Evolutionary conservation across 108 stramenopile genomes (phyloP), one percentile per base, ranked within the genome.

Genomic region (Phaeodactylum tricornutum): DNA sequence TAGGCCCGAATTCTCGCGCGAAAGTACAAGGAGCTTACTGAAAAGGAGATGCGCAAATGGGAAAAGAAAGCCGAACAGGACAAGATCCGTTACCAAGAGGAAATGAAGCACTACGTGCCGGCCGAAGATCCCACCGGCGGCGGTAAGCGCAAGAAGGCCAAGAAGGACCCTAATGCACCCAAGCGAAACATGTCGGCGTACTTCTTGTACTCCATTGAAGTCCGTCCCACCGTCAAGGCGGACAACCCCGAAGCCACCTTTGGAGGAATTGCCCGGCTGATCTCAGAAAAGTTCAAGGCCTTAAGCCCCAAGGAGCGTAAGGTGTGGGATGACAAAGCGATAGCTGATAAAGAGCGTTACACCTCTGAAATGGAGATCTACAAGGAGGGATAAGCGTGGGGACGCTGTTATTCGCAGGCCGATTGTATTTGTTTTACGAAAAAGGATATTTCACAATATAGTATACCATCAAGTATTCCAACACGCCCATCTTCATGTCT

Each of bases 31-130:
- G 67, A 59, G 43, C 66, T 84, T 11, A 43, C 61, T 3, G 61
- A 73, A 1, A 80, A 79, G 64, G 81, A 91, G 43, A 63, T 61
- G 53, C 69, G 75, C 48, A 74, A 74, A 31, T 90, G 81, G 81
- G 66, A 73, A n/a, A 76, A 76, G 38, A 77, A 75, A 50, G 87
- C 87, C 8, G 74, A 79, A 36, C 59, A 69, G 32, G 88, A 91
- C 64, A 86, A 86, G 66, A 43, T 68, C 8, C 71, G 88, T n/a
- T 91, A 85, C 61, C 74, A 86, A 46, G 81, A 78, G 37, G 84
- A 81, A 42, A 86, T 87, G 82, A 75, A 83, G 42, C 55, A 62
- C 39, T 91, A 86, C 61, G 75, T 72, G n/a, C 81, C 80, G 11
- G 55, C 64, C 31, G 84, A 79, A 16, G 80, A 79, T 30, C 70